phyloP scores from a whole-genome alignment of 106 monocot species.

The Alisma plantagoaquatica region DNA sequence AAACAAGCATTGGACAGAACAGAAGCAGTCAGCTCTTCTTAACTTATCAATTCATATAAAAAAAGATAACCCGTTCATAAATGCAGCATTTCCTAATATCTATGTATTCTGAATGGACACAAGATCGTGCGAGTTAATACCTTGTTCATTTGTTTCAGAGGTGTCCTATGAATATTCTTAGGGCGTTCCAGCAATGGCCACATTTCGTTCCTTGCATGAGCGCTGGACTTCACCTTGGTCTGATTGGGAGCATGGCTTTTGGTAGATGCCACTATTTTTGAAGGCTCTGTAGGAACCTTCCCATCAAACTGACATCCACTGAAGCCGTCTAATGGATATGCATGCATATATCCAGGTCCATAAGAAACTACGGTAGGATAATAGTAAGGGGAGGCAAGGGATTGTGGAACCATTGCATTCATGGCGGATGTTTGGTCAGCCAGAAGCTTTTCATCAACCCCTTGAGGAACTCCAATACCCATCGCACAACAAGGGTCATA shows the following conservation, averaged over 20 bases:
- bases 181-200: constrained; percentile 4
- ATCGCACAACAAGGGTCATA: constrained; percentile 32
- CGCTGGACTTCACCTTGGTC: no score
- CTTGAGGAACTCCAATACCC: constrained; percentile 25
- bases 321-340: constrained; percentile 46
- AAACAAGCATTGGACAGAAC: constrained; percentile 20
- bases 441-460: constrained; percentile 58
- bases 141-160: constrained; percentile 33
- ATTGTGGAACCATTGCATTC: constrained; percentile 26
- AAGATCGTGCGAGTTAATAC: constrained; percentile 1
- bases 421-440: constrained; percentile 38
- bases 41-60: no score
- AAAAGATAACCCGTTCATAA: no score
- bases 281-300: constrained; percentile 18
- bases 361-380: constrained; percentile 48
- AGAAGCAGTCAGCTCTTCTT: constrained; percentile 8
- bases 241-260: no score
- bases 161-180: constrained; percentile 14
- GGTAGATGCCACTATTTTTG: constrained; percentile 24
- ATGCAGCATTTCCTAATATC: no score
- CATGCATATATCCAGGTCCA: constrained; percentile 36
- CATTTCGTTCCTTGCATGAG: constrained; percentile 19
- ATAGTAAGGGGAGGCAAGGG: constrained; percentile 34
- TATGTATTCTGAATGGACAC: background rate
- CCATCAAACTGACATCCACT: constrained; percentile 17